phyloP scores from a whole-genome alignment of 2,329 filamentous ascomycete genomes.

The Fusarium newnesense region DNA sequence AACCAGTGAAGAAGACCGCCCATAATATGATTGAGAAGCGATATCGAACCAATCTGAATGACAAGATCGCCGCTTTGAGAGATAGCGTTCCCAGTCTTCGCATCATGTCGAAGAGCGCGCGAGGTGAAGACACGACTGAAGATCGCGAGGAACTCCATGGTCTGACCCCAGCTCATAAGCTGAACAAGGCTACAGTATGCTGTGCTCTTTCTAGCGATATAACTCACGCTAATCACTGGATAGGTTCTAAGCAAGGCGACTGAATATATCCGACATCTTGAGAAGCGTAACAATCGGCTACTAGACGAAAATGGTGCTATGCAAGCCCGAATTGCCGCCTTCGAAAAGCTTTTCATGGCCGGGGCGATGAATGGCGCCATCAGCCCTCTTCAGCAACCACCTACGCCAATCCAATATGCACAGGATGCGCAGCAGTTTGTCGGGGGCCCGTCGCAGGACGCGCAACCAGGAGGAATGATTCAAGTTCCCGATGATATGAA shows the following conservation, averaged over 20 bases:
- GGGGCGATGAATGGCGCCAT: conserved; percentile 75
- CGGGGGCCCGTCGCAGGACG: conserved; percentile 51
- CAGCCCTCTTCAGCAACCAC: conserved; percentile 64
- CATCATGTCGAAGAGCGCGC: conserved; percentile 79
- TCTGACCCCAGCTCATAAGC: conserved; percentile 86
- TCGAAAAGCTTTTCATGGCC: conserved; percentile 82
- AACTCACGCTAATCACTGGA: conserved; percentile 7
- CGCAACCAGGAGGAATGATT: conserved; percentile 67
- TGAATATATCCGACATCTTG: conserved; percentile 93
- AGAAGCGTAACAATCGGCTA: conserved; percentile 87
- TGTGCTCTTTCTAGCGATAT: background rate
- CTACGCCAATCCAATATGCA: conserved; percentile 63
- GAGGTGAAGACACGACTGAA: conserved; percentile 74
- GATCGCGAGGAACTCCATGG: conserved; percentile 81
- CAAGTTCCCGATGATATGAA: conserved; percentile 74
- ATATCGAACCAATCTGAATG: conserved; percentile 95
- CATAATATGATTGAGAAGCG: conserved; percentile 99
- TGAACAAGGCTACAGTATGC: conserved; percentile 92
- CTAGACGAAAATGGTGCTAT: conserved; percentile 83
- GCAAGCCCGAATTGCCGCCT: conserved; percentile 79
- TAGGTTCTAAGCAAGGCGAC: conserved; percentile 92
- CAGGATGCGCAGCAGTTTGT: conserved; percentile 58
- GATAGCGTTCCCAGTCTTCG: conserved; percentile 92
- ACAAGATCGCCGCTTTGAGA: conserved; percentile 92
- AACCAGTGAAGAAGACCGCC: conserved; percentile 83